Conservation (phyloP, 768 basidiomycete genomes). For the Tylopilus felleus region DNA sequence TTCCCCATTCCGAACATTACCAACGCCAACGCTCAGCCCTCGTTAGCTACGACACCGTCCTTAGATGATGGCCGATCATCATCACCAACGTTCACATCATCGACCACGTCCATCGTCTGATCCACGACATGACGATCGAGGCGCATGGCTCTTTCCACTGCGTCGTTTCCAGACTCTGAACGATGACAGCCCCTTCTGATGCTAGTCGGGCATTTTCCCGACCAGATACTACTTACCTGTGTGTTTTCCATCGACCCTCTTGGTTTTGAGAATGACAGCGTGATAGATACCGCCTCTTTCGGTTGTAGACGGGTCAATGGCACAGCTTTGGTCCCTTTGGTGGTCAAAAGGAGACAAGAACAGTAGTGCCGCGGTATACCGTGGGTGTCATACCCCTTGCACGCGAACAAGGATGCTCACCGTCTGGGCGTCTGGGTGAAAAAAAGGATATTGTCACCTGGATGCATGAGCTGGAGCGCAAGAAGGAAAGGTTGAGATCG, state of each 20-base stretch:
- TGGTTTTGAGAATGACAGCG: neutral
- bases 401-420: no score
- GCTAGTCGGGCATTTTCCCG: slow-evolving; percentile 36
- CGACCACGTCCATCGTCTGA: slow-evolving; percentile 67
- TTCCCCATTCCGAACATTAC: neutral
- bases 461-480: slow-evolving; percentile 62
- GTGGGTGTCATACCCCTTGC: slow-evolving; percentile 53
- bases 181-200: no score
- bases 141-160: slow-evolving; percentile 90
- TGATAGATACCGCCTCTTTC: slow-evolving; percentile 76
- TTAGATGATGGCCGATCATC: slow-evolving; percentile 81
- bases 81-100: slow-evolving; percentile 77
- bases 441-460: no score
- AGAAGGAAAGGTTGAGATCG: slow-evolving; percentile 41
- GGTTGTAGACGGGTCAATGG: slow-evolving; percentile 73
- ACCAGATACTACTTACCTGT: slow-evolving; percentile 77
- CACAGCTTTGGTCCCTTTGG: slow-evolving; percentile 78
- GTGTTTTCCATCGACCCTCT: slow-evolving; percentile 21
- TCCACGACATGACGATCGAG: slow-evolving; percentile 56
- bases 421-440: no score
- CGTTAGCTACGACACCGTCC: slow-evolving; percentile 70
- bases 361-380: slow-evolving; percentile 71
- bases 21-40: slow-evolving; percentile 1
- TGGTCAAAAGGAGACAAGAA: slow-evolving; percentile 69
- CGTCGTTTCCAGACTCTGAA: no score